Evolutionary conservation across 176 grass and related monocot species (phyloP).

Genomic region (Eragrostis curvula): DNA sequence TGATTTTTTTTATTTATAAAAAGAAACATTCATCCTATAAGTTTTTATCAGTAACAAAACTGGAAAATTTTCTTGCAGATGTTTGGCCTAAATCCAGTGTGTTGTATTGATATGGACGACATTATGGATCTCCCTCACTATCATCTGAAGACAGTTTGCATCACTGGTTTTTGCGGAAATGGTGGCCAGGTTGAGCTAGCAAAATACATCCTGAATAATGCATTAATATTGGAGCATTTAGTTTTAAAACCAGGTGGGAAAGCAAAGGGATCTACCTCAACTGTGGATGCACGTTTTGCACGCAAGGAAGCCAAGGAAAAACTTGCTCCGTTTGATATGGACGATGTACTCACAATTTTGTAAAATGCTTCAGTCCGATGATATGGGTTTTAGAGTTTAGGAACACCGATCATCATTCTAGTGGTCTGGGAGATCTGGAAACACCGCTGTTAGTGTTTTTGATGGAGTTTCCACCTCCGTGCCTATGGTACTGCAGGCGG

Average conservation of each 20-base stretch:
- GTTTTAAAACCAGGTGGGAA: background rate
- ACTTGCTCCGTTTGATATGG: background rate
- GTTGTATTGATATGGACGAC: background rate
- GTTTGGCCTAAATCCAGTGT: background rate
- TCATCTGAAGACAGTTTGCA: conserved; percentile 9
- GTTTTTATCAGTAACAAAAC: background rate
- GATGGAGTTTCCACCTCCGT: no score
- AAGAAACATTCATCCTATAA: no score
- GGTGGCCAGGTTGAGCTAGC: background rate
- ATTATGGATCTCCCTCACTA: background rate
- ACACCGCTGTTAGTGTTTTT: no score
- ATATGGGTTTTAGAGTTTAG: no score
- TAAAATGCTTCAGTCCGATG: no score
- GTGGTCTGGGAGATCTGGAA: no score
- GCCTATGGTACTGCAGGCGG: no score
- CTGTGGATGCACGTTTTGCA: background rate
- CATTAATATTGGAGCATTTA: background rate
- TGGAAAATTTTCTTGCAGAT: background rate
- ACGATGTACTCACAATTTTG: no score
- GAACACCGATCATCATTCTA: no score
- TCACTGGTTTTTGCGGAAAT: background rate
- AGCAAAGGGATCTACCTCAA: background rate
- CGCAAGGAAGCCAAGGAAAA: conserved; percentile 5
- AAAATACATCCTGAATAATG: conserved; percentile 24
- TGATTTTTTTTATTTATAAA: no score